Conservation (phyloP, 495 filamentous ascomycete species). For the Talaromyces ruber region DNA sequence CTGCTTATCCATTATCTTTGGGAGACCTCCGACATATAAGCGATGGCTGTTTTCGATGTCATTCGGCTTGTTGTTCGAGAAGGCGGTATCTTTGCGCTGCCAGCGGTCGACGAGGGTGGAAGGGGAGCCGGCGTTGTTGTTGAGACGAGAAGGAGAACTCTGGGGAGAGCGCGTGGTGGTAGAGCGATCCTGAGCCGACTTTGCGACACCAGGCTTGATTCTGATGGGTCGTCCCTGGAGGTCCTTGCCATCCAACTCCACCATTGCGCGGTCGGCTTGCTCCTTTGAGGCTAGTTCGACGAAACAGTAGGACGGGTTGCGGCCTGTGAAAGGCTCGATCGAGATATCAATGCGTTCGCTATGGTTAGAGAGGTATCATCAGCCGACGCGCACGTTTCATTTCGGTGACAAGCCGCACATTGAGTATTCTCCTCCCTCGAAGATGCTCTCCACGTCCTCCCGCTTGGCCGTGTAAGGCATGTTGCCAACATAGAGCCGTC, state of each 20-base stretch:
- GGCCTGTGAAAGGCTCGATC: conserved; percentile 43
- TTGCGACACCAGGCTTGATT: conserved; percentile 39
- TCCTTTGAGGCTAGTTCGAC: conserved; percentile 40
- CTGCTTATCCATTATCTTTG: conserved; percentile 46
- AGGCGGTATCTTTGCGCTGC: conserved; percentile 19
- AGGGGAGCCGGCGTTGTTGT: conserved; percentile 8
- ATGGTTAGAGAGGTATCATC: conserved; percentile 4
- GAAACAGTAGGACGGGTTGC: conserved; percentile 55
- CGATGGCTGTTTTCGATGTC: conserved; percentile 38
- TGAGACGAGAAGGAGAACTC: background rate
- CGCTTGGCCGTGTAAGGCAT: conserved; percentile 43
- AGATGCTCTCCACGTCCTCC: conserved; percentile 38
- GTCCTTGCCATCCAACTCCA: conserved; percentile 29
- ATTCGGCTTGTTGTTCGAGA: conserved; percentile 10
- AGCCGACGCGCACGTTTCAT: background rate
- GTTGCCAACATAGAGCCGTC: conserved; percentile 47
- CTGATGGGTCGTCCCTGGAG: conserved; percentile 40
- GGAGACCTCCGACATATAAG: conserved; percentile 57
- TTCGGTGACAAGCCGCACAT: conserved; percentile 7
- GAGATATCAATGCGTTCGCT: conserved; percentile 45
- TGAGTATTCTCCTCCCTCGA: conserved; percentile 14
- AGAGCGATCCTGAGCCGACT: conserved; percentile 25
- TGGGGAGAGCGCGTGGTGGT: conserved; percentile 6
- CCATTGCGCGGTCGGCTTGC: conserved; percentile 36
- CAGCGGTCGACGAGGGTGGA: conserved; percentile 27